These are phyloP conservation scores for Oemleria cerasiformis DNA, from an alignment of 306 rosid genomes.

Conservation along the genomic window DNA sequence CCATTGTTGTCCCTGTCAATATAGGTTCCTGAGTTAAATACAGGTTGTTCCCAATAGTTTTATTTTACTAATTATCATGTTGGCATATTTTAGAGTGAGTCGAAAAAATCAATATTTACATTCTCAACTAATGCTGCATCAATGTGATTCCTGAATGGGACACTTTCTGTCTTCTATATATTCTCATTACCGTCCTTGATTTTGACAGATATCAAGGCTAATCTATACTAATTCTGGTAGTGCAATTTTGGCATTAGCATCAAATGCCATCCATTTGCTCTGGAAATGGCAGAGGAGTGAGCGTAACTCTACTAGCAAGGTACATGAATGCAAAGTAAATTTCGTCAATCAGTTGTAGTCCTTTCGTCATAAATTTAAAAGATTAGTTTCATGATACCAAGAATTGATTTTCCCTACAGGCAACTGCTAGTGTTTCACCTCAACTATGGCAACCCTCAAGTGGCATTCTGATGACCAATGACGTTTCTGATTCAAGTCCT, in stretches of 20 bases:
- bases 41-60: not conserved
- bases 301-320: conserved; percentile 76
- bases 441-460: conserved; percentile 96
- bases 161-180: not conserved
- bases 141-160: conserved; percentile 3
- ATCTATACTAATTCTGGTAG: conserved; percentile 90
- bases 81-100: not conserved
- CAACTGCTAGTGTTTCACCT: conserved; percentile 75
- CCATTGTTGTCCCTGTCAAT: not conserved
- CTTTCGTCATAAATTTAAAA: conserved; percentile 11
- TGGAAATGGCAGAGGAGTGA: conserved; percentile 95
- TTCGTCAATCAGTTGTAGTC: conserved; percentile 16
- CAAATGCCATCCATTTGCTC: conserved; percentile 89
- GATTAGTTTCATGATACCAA: conserved; percentile 19
- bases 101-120: not conserved
- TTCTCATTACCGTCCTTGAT: conserved; percentile 30
- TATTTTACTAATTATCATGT: not conserved
- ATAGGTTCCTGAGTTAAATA: not conserved
- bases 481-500: conserved; percentile 59
- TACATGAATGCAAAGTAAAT: conserved; percentile 26
- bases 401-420: conserved; percentile 49
- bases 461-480: conserved; percentile 94
- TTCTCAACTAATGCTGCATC: not conserved
- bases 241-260: conserved; percentile 86
- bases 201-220: conserved; percentile 80